Percentiles rank a stretch among this genome's conserved stretches.
phyloP scores from a whole-genome alignment of 768 basidiomycete genomes.

The Lenzites betulinus region DNA sequence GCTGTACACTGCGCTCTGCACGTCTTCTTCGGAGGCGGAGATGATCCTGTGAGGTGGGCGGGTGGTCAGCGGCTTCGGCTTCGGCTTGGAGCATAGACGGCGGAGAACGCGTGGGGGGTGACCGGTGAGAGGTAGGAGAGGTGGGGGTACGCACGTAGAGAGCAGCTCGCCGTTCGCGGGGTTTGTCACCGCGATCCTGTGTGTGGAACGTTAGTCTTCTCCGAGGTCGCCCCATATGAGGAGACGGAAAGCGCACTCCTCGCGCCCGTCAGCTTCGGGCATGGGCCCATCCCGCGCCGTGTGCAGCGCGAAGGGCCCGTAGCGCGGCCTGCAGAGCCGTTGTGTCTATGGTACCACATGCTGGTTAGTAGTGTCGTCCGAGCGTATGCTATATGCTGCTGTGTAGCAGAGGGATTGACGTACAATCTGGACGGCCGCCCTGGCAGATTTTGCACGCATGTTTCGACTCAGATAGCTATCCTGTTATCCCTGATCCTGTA shows the following conservation, averaged over 20 bases:
- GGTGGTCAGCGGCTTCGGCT: not conserved
- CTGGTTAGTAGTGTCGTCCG: not conserved
- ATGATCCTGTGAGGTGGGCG: conserved; percentile 45
- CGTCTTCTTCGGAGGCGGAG: conserved; percentile 53
- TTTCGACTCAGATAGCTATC: too few relatives aligned
- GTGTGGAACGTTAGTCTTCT: too few relatives aligned
- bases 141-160: conserved; percentile 48
- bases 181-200: conserved; percentile 58
- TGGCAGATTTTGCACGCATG: not conserved
- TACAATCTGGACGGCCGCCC: not conserved
- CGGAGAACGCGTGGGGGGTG: conserved; percentile 4
- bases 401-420: not conserved
- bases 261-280: conserved; percentile 21
- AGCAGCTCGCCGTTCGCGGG: conserved; percentile 68
- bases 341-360: not conserved
- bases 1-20: conserved; percentile 49
- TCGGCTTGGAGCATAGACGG: not conserved
- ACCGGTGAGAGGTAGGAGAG: not conserved
- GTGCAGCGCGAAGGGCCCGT: conserved; percentile 29
- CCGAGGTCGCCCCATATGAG: too few relatives aligned
- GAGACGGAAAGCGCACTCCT: conserved; percentile 20
- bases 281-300: conserved; percentile 16
- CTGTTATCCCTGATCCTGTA: too few relatives aligned
- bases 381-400: too few relatives aligned
- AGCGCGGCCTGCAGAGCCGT: conserved; percentile 19